Evolutionary conservation across 176 grass and related monocot genomes (phyloP).

Genomic region (Oryza meyeriana): DNA sequence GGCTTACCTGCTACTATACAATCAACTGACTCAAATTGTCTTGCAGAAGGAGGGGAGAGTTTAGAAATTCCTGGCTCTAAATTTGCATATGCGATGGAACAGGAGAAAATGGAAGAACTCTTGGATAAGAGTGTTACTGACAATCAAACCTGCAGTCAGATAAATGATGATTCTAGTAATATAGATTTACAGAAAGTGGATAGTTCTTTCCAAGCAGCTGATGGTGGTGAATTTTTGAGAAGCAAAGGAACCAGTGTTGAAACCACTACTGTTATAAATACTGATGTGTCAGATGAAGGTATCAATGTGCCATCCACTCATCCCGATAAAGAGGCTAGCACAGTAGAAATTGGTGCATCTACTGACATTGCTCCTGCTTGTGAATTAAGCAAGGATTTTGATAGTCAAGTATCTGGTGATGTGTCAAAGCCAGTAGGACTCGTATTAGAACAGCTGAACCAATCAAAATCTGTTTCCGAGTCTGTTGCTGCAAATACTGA

Average conservation of each 20-base stretch:
- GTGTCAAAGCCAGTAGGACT: conserved; percentile 4
- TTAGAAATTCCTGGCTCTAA: conserved; percentile 14
- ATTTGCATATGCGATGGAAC: background rate
- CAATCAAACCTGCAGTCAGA: background rate
- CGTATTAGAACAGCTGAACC: background rate
- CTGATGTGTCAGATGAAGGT: conserved; percentile 14
- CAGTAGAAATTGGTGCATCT: conserved; percentile 19
- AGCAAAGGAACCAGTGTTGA: conserved; percentile 8
- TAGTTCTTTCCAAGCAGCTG: conserved; percentile 20
- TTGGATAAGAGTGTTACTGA: conserved; percentile 1
- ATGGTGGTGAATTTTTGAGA: background rate
- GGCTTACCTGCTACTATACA: conserved; percentile 8
- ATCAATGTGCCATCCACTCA: background rate
- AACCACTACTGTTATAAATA: conserved; percentile 17
- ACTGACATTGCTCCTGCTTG: conserved; percentile 1
- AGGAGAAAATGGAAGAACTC: conserved; percentile 9
- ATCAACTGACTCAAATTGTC: conserved; percentile 19
- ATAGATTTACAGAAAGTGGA: conserved; percentile 17
- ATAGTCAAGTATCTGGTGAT: conserved; percentile 9
- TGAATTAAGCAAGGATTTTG: conserved; percentile 23
- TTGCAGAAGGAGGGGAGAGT: background rate
- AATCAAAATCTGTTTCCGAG: conserved; percentile 20
- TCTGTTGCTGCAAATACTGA: conserved; percentile 22
- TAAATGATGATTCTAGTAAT: conserved; percentile 19
- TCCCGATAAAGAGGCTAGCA: background rate